A percentile compares a stretch with the other conserved stretches of the same genome.
Evolutionary conservation across 2,329 filamentous ascomycete genomes (phyloP).

Genomic region (Hypoxylon sp.): DNA sequence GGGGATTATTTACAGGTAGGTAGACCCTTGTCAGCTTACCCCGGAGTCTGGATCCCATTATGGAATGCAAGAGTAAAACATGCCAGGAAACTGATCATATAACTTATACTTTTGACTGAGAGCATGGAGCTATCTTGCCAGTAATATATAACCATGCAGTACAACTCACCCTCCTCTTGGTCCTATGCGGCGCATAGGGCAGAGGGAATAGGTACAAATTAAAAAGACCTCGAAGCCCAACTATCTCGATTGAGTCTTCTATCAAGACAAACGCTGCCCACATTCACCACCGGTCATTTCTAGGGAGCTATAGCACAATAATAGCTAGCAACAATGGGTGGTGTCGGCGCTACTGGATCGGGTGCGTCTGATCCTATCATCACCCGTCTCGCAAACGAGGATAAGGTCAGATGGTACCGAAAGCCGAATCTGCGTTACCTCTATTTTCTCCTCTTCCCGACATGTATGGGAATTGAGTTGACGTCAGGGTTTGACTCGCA

Average conservation of each 20-base stretch:
- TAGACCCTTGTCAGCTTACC: conserved; percentile 34
- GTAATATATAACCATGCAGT: conserved; percentile 32
- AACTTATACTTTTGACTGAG: not conserved
- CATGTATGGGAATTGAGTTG: conserved; percentile 73
- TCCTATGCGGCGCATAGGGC: not conserved
- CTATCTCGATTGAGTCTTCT: conserved; percentile 1
- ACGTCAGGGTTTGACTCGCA: conserved; percentile 64
- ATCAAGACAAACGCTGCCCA: not conserved
- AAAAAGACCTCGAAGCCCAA: conserved; percentile 18
- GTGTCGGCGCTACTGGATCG: conserved; percentile 42
- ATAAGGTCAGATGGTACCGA: conserved; percentile 67
- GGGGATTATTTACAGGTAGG: conserved; percentile 10
- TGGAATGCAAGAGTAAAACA: conserved; percentile 20
- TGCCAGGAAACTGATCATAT: conserved; percentile 3
- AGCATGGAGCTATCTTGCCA: conserved; percentile 1
- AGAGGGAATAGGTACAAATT: not conserved
- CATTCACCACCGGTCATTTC: not conserved
- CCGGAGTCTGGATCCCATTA: conserved; percentile 27
- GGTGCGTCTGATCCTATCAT: conserved; percentile 56
- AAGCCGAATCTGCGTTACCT: conserved; percentile 72
- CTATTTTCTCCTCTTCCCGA: conserved; percentile 72
- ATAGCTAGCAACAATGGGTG: conserved; percentile 38
- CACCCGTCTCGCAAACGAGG: conserved; percentile 58
- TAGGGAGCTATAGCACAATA: not conserved
- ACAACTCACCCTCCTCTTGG: conserved; percentile 1